Evolutionary conservation across 2,329 filamentous ascomycete species (phyloP), one percentile per base, ranked within the genome.

Genomic region (Sporothrix curviconia): DNA sequence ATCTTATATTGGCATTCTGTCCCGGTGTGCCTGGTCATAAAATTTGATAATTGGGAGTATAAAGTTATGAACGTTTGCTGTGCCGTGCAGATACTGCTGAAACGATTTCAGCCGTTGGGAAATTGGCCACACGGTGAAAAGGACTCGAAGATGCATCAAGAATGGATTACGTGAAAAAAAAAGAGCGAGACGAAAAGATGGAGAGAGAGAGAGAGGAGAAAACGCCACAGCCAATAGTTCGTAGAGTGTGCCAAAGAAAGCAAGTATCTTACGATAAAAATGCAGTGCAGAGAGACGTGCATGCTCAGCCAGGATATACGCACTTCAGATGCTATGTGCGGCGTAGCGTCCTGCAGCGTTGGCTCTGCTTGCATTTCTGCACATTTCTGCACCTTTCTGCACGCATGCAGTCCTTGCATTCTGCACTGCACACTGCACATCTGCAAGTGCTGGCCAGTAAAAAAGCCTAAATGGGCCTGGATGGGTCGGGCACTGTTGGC

Each of bases 231-330:
- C 37, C 15, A 43, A 49, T 49, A 49, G 43, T 46, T 24, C 24
- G 17, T 14, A 22, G 25, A 17, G 17, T 5, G 28, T n/a, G 24
- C 24, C 37, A 11, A 1, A 43, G 19, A 15, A 53, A 44, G 25
- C 25, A 44, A 34, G 51, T 40, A 42, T 52, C 50, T 52, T 52
- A 37, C 47, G 32, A 37, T 51, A 51, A 51, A 51, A 51, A 49
- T 37, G 47, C 32, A 24, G 47, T 51, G 32, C 32, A 9, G 32
- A 36, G 46, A 49, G 44, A 34, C 22, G 25, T 30, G 25, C 15
- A 46, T 40, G n/a, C 37, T 15, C 19, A 17, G 43, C 14, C 42
- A 6, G 42, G 12, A 24, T 19, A 25, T 44, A 25, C 22, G 24
- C 8, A n/a, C n/a, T 17, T 46, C 25, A 24, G 43, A 30, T n/a